Evolutionary conservation across 2,329 filamentous ascomycete genomes (phyloP).

Genomic region (Microcyclospora tardicrescens): DNA sequence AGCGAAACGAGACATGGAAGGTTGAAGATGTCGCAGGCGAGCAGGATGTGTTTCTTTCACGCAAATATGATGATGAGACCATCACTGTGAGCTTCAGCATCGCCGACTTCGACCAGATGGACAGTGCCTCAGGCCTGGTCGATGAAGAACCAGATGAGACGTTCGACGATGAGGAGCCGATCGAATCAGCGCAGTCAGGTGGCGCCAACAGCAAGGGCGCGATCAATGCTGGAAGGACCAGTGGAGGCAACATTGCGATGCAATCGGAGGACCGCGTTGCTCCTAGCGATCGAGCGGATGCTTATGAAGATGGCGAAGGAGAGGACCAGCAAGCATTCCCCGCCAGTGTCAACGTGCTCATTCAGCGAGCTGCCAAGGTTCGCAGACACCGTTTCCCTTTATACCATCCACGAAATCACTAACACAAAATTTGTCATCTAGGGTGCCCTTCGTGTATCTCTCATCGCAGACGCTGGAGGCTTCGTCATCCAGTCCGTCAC

Average conservation of each 20-base stretch:
- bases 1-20: conserved; percentile 61
- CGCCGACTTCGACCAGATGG: conserved; percentile 57
- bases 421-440: background rate
- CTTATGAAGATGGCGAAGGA: conserved; percentile 38
- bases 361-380: conserved; percentile 68
- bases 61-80: conserved; percentile 75
- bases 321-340: conserved; percentile 54
- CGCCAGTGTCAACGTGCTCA: conserved; percentile 68
- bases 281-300: conserved; percentile 45
- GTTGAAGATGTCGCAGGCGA: conserved; percentile 66
- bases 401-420: background rate
- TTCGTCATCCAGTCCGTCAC: conserved; percentile 84
- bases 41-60: conserved; percentile 75
- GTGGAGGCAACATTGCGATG: conserved; percentile 40
- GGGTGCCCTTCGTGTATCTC: conserved; percentile 77
- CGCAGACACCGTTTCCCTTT: background rate
- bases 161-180: conserved; percentile 27
- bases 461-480: conserved; percentile 70
- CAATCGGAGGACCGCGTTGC: conserved; percentile 44
- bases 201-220: conserved; percentile 44
- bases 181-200: conserved; percentile 37
- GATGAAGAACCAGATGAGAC: conserved; percentile 39
- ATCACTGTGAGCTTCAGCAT: conserved; percentile 77
- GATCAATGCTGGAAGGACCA: conserved; percentile 41
- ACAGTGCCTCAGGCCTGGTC: conserved; percentile 29